These are phyloP conservation scores for Penicillium olsonii DNA, from an alignment of 2,329 filamentous ascomycete species.

Conservation along the genomic window DNA sequence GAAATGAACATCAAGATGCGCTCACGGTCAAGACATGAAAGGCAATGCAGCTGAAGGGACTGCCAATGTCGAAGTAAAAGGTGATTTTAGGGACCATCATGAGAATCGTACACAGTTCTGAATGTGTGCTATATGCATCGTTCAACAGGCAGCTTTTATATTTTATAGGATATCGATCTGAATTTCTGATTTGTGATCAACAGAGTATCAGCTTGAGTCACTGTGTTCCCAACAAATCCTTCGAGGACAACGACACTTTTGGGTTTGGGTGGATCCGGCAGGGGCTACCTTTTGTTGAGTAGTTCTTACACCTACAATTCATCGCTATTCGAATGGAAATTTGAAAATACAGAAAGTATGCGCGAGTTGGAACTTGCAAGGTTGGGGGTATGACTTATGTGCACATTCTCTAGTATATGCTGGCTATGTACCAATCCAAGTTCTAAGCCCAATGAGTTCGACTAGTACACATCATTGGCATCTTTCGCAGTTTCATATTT, in stretches of 20 bases:
- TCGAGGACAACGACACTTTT: not conserved
- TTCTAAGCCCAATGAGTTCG: too few relatives aligned
- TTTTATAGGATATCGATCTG: not conserved
- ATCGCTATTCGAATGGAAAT: too few relatives aligned
- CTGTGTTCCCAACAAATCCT: not conserved
- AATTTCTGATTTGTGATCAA: not conserved
- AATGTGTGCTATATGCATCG: too few relatives aligned
- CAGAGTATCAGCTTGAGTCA: not conserved
- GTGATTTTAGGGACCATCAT: constrained; percentile 15
- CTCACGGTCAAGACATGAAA: constrained; percentile 14
- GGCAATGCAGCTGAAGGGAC: constrained; percentile 18
- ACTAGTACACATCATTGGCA: not conserved
- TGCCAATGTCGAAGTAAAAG: constrained; percentile 17
- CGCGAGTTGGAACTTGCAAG: too few relatives aligned
- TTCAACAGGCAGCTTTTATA: not conserved
- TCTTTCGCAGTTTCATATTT: constrained; percentile 11
- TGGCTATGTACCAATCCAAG: too few relatives aligned
- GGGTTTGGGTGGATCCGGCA: not conserved
- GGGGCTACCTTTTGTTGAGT: not conserved
- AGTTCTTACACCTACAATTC: not conserved
- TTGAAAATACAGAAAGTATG: too few relatives aligned
- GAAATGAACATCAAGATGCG: not conserved
- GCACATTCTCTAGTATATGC: too few relatives aligned
- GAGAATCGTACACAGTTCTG: too few relatives aligned
- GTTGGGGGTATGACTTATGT: too few relatives aligned